A percentile compares a stretch with the other conserved stretches of the same genome.
phyloP scores from a whole-genome alignment of 495 filamentous ascomycete species.

The Penicillium waksmanii region DNA sequence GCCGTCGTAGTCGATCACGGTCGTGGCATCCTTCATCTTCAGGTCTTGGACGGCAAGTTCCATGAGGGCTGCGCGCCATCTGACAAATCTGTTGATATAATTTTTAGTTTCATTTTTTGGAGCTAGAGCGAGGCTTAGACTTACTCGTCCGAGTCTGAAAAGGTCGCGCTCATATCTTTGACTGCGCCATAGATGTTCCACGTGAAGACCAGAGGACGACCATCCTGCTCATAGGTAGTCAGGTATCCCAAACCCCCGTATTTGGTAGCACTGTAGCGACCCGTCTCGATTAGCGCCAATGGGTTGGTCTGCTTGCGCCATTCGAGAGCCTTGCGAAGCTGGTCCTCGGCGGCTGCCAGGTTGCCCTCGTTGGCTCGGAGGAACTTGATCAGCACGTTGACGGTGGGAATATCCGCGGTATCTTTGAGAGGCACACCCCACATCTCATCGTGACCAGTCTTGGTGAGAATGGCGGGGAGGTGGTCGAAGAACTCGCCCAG shows the following conservation, averaged over 20 bases:
- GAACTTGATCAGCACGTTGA: constrained; percentile 86
- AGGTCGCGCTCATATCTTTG: constrained; percentile 71
- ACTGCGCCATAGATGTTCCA: constrained; percentile 89
- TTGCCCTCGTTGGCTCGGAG: constrained; percentile 84
- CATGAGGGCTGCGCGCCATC: constrained; percentile 87
- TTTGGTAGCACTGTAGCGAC: constrained; percentile 54
- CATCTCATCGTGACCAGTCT: constrained; percentile 66
- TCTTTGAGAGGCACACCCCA: constrained; percentile 72
- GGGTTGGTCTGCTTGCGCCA: constrained; percentile 75
- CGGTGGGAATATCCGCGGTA: constrained; percentile 66
- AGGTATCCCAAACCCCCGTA: constrained; percentile 58
- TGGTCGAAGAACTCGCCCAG: constrained; percentile 43
- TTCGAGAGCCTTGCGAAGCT: constrained; percentile 75
- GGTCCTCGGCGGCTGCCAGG: constrained; percentile 67
- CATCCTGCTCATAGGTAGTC: constrained; percentile 48
- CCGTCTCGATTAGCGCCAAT: constrained; percentile 41
- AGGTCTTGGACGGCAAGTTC: constrained; percentile 75
- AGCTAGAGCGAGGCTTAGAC: constrained; percentile 24
- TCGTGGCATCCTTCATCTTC: constrained; percentile 63
- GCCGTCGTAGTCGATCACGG: constrained; percentile 72
- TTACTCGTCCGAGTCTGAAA: constrained; percentile 77
- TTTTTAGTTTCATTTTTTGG: not conserved
- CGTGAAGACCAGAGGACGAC: constrained; percentile 57
- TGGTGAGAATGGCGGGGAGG: constrained; percentile 48
- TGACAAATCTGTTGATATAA: constrained; percentile 64